Evolutionary conservation across 1,284 basidiomycete genomes (phyloP).

Genomic region (Ganoderma meredithae): DNA sequence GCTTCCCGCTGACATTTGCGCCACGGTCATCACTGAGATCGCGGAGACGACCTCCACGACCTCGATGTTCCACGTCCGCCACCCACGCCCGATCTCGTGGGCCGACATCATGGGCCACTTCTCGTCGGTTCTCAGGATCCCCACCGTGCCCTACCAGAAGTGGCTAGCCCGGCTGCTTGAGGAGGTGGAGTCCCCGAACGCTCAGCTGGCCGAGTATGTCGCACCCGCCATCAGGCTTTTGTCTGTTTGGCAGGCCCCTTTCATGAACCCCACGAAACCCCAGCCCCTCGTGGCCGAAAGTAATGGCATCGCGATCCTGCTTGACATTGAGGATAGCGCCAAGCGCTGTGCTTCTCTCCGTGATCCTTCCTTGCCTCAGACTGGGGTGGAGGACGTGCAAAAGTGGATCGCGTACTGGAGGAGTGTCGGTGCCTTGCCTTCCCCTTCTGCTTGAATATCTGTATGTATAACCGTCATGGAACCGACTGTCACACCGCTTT

Average conservation of each 20-base stretch:
- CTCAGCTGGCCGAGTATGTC: not conserved
- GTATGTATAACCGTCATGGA: not conserved
- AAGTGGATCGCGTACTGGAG: not conserved
- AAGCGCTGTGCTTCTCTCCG: not conserved
- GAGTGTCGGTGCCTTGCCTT: not conserved
- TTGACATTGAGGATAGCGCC: not conserved
- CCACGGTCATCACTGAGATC: not conserved
- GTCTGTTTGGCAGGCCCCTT: not conserved
- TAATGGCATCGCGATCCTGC: slow-evolving; percentile 1
- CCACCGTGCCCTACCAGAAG: not conserved
- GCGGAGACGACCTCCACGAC: not conserved
- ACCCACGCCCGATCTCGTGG: slow-evolving; percentile 8
- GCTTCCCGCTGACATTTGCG: not conserved
- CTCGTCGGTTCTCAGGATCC: not conserved
- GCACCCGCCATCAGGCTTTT: not conserved
- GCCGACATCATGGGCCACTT: slow-evolving; percentile 1
- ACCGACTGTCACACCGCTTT: no score
- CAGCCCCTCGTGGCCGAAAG: not conserved
- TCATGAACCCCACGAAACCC: not conserved
- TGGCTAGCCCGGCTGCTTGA: not conserved
- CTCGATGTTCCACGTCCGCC: slow-evolving; percentile 4
- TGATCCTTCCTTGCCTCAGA: not conserved
- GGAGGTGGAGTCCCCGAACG: not conserved
- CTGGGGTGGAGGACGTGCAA: not conserved
- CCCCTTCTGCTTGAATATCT: not conserved